Evolutionary conservation across 352 stramenopile species (phyloP).

Genomic region (Pythium graminicola): DNA sequence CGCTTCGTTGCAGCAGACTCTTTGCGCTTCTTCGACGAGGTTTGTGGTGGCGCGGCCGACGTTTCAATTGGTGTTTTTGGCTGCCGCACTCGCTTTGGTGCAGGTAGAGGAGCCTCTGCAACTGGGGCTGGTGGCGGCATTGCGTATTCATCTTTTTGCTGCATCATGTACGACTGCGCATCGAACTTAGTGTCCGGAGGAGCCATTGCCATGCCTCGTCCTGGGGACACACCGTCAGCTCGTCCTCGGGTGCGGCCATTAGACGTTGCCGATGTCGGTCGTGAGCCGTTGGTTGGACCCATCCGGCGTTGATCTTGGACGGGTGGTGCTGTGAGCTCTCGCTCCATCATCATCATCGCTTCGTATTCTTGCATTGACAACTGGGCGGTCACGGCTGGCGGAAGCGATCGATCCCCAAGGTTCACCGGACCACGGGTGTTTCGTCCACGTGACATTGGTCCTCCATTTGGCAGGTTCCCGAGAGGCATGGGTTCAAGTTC

Average conservation of each 20-base stretch:
- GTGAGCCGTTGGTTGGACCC: not conserved
- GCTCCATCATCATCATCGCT: constrained; percentile 20
- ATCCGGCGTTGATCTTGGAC: not conserved
- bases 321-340: not conserved
- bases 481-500: constrained; percentile 9
- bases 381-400: not conserved
- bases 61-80: not conserved
- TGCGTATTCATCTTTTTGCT: constrained; percentile 2
- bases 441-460: not conserved
- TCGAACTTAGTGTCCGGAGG: not conserved
- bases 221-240: not conserved
- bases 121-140: not conserved
- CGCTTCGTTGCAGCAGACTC: constrained; percentile 12
- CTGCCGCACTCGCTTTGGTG: not conserved
- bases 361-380: constrained; percentile 17
- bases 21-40: constrained; percentile 17
- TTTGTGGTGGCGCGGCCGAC: not conserved
- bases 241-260: not conserved
- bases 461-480: not conserved
- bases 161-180: constrained; percentile 4
- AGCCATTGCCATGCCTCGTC: not conserved
- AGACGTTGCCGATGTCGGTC: constrained; percentile 1
- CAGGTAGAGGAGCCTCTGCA: not conserved
- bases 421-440: not conserved
- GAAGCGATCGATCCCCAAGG: not conserved